Evolutionary conservation across 2,329 filamentous ascomycete species (phyloP).

Genomic region (Akanthomyces lecanii): DNA sequence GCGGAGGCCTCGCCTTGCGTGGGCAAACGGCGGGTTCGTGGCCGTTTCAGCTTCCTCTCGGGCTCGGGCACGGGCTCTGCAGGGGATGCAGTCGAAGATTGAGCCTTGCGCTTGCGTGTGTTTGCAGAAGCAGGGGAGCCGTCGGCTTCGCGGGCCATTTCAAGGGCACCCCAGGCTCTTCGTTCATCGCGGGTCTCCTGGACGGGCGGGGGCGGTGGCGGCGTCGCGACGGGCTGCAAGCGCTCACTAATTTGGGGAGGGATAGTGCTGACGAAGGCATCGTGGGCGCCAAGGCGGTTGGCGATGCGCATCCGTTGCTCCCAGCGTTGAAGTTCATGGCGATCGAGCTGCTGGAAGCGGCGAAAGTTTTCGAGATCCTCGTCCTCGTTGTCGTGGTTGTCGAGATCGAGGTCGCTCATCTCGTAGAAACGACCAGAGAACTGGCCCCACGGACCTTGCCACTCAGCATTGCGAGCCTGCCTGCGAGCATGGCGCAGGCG

Average conservation of each 20-base stretch:
- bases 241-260: slow-evolving; percentile 57
- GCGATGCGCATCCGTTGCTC: slow-evolving; percentile 80
- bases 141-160: slow-evolving; percentile 72
- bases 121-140: slow-evolving; percentile 42
- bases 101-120: slow-evolving; percentile 68
- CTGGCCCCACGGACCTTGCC: slow-evolving; percentile 80
- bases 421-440: slow-evolving; percentile 61
- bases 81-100: slow-evolving; percentile 68
- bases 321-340: slow-evolving; percentile 67
- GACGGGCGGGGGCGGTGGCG: slow-evolving; percentile 37
- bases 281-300: slow-evolving; percentile 68
- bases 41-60: slow-evolving; percentile 81
- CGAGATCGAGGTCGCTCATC: slow-evolving; percentile 39
- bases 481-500: slow-evolving; percentile 51
- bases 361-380: slow-evolving; percentile 63
- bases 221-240: slow-evolving; percentile 42
- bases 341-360: slow-evolving; percentile 50
- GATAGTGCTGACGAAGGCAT: slow-evolving; percentile 64
- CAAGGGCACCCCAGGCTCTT: slow-evolving; percentile 84
- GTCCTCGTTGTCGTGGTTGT: slow-evolving; percentile 53
- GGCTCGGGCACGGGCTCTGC: slow-evolving; percentile 64
- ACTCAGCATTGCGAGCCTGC: slow-evolving; percentile 71
- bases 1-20: slow-evolving; percentile 44
- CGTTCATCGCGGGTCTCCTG: slow-evolving; percentile 75
- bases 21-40: slow-evolving; percentile 67